phyloP scores from a whole-genome alignment of 495 filamentous ascomycete species.

The Penicillium cosmopolitanum region DNA sequence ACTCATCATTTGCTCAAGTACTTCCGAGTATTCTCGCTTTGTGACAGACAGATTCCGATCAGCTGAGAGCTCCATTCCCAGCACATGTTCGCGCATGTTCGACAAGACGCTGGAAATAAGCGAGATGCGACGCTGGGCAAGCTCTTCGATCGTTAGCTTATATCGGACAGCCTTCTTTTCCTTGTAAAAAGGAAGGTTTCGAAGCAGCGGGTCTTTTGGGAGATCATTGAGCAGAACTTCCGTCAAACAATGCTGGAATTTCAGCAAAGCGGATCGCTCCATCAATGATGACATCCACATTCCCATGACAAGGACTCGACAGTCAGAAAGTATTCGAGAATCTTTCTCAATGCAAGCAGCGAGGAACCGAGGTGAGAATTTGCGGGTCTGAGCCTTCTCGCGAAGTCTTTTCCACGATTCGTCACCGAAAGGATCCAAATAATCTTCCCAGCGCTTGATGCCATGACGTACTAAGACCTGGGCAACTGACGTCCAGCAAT shows the following conservation, averaged over 20 bases:
- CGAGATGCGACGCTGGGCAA: conserved; percentile 59
- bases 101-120: conserved; percentile 64
- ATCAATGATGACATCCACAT: conserved; percentile 65
- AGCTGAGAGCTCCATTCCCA: conserved; percentile 37
- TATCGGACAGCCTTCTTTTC: conserved; percentile 43
- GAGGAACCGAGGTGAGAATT: conserved; percentile 65
- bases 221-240: conserved; percentile 56
- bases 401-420: conserved; percentile 66
- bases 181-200: conserved; percentile 65
- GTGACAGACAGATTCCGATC: conserved; percentile 35
- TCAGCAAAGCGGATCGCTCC: conserved; percentile 66
- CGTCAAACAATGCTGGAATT: conserved; percentile 68
- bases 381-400: conserved; percentile 65
- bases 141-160: conserved; percentile 55
- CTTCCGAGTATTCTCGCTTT: conserved; percentile 56
- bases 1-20: conserved; percentile 62
- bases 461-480: conserved; percentile 50
- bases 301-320: conserved; percentile 53
- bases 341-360: conserved; percentile 59
- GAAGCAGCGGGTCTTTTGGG: conserved; percentile 51
- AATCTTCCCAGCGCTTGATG: conserved; percentile 58
- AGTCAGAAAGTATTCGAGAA: conserved; percentile 39
- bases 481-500: conserved; percentile 64
- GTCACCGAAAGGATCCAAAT: conserved; percentile 56
- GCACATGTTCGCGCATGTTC: conserved; percentile 64